phyloP scores from a whole-genome alignment of 768 basidiomycete species.

The Hygrophoropsis aurantiaca region DNA sequence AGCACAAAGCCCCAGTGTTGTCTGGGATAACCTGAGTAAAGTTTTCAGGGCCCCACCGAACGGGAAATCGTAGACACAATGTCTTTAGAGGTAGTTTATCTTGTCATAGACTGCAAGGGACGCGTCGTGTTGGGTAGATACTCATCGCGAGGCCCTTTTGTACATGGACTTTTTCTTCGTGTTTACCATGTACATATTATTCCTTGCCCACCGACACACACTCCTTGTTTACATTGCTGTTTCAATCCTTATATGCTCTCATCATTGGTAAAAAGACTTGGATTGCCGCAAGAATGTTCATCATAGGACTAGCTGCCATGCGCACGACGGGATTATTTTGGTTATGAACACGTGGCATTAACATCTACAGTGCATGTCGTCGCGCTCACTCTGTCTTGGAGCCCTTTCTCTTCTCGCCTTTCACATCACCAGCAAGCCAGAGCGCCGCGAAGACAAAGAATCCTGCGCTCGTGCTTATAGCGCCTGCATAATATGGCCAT shows the following conservation, averaged over 20 bases:
- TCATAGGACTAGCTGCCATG: too few relatives aligned
- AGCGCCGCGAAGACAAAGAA: constrained; percentile 85
- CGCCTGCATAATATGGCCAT: constrained; percentile 93
- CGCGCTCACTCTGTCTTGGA: constrained; percentile 26
- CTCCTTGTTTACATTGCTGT: too few relatives aligned
- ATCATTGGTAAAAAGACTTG: too few relatives aligned
- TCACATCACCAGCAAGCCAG: constrained; percentile 85
- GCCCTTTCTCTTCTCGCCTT: constrained; percentile 56
- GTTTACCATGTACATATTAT: constrained; percentile 24
- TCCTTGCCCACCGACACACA: too few relatives aligned
- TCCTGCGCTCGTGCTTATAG: constrained; percentile 82
- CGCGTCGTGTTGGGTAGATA: too few relatives aligned
- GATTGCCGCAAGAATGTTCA: too few relatives aligned
- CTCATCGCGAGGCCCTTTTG: not conserved
- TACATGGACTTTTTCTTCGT: constrained; percentile 9
- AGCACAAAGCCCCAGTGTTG: constrained; percentile 87
- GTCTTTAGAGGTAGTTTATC: too few relatives aligned
- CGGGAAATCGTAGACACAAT: constrained; percentile 12
- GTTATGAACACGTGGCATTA: too few relatives aligned
- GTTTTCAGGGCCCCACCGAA: constrained; percentile 47
- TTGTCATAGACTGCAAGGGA: too few relatives aligned
- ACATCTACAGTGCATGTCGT: too few relatives aligned
- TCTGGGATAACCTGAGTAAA: constrained; percentile 81
- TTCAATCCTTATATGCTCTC: too few relatives aligned
- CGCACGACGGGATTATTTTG: too few relatives aligned